Conservation (phyloP, 2,329 filamentous ascomycete genomes). For the Fusarium domesticum region DNA sequence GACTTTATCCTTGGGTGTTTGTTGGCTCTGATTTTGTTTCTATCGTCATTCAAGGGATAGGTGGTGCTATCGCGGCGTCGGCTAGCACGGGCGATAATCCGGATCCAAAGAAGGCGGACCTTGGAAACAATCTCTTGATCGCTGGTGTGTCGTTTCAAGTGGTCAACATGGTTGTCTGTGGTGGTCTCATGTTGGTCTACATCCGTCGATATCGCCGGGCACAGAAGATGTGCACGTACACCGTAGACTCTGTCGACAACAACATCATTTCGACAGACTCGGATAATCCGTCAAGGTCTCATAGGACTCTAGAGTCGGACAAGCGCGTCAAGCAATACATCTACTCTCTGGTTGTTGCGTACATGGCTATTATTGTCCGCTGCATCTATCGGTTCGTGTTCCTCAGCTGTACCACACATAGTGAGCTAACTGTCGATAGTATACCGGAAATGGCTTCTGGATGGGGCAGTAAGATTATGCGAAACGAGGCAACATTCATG, state of each 20-base stretch:
- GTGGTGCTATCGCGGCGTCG: constrained; percentile 5
- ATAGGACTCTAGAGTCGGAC: background rate
- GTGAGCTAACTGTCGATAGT: background rate
- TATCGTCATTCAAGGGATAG: constrained; percentile 16
- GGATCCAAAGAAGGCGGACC: background rate
- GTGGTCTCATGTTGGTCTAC: background rate
- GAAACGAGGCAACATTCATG: background rate
- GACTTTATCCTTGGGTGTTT: constrained; percentile 46
- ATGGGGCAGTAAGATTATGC: background rate
- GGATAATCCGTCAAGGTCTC: background rate
- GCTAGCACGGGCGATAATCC: background rate
- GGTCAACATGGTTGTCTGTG: constrained; percentile 17
- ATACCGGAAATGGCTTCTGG: background rate
- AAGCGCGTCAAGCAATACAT: background rate
- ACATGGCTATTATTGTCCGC: background rate
- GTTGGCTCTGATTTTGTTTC: constrained; percentile 45
- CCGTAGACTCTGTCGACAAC: background rate
- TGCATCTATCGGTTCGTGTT: background rate
- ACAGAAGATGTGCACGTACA: background rate
- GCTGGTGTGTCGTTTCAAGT: constrained; percentile 19
- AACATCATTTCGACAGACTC: background rate
- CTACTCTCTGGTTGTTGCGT: background rate
- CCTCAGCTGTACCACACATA: background rate
- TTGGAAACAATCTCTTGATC: constrained; percentile 9
- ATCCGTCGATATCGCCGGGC: background rate